phyloP scores from a whole-genome alignment of 345 rosid genomes.

The Brassica nigra region DNA sequence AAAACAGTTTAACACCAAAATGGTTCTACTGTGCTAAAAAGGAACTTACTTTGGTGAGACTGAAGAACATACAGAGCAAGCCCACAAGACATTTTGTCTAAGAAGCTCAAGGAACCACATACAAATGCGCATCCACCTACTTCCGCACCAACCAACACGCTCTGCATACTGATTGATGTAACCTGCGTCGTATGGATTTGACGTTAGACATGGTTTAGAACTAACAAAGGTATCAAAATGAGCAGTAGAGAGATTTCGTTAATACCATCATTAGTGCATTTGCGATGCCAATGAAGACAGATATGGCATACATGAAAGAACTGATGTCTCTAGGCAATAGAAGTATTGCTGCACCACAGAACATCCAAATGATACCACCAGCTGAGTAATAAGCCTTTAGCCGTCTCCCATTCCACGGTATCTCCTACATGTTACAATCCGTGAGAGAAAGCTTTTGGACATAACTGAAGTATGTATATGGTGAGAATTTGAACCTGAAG shows the following conservation, averaged over 20 bases:
- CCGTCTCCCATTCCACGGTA: constrained; percentile 76
- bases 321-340: constrained; percentile 65
- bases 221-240: background rate
- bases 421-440: constrained; percentile 55
- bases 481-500: constrained; percentile 63
- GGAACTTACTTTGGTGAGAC: constrained; percentile 77
- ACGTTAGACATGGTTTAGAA: background rate
- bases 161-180: constrained; percentile 92
- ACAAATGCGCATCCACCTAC: constrained; percentile 93
- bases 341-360: constrained; percentile 71
- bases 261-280: constrained; percentile 88
- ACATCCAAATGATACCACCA: constrained; percentile 87
- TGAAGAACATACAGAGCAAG: constrained; percentile 78
- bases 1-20: background rate
- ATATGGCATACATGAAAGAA: constrained; percentile 61
- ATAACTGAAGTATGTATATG: background rate
- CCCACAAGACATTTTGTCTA: constrained; percentile 94
- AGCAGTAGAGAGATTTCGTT: background rate
- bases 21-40: background rate
- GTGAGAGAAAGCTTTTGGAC: background rate
- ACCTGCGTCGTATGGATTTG: constrained; percentile 45
- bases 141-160: constrained; percentile 77
- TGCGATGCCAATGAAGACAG: constrained; percentile 73
- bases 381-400: constrained; percentile 82
- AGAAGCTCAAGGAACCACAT: constrained; percentile 87